These are phyloP conservation scores for Rhodofomes roseus DNA, from an alignment of 1,284 basidiomycete genomes.

Conservation along the genomic window DNA sequence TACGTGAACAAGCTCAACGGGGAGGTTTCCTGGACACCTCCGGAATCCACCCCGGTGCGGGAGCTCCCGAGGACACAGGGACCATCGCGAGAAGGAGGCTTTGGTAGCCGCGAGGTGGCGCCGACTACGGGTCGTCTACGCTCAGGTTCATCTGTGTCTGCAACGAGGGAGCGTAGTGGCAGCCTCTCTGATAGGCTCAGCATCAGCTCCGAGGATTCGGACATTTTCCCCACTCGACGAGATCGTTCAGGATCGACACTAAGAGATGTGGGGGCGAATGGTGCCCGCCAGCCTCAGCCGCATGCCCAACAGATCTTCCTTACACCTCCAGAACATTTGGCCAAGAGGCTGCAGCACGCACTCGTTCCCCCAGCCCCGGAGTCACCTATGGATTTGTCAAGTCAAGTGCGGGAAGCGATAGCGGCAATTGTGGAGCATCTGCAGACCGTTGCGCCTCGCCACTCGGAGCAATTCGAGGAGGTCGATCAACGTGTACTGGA, in stretches of 20 bases:
- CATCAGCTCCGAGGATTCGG: constrained; percentile 76
- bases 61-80: constrained; percentile 13
- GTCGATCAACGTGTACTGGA: constrained; percentile 61
- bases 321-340: constrained; percentile 65
- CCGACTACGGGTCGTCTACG: constrained; percentile 30
- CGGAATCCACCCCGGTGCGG: constrained; percentile 25
- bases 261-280: constrained; percentile 13
- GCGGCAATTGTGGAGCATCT: constrained; percentile 61
- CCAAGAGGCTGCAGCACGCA: constrained; percentile 59
- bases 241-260: constrained; percentile 23
- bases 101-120: constrained; percentile 7
- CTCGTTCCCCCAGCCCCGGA: constrained; percentile 56
- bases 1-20: constrained; percentile 76
- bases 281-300: constrained; percentile 9
- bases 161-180: constrained; percentile 28
- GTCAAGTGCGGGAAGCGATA: constrained; percentile 55
- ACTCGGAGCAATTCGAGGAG: constrained; percentile 49
- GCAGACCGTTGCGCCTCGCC: constrained; percentile 35
- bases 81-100: constrained; percentile 14
- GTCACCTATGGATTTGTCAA: constrained; percentile 55
- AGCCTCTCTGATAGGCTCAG: constrained; percentile 48
- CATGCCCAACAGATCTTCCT: constrained; percentile 37
- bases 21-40: constrained; percentile 64
- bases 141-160: constrained; percentile 34
- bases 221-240: constrained; percentile 56